Evolutionary conservation across 805 yeast genomes (phyloP), one percentile per base, ranked within the genome.

Genomic region (Zygotorulaspora sp.): DNA sequence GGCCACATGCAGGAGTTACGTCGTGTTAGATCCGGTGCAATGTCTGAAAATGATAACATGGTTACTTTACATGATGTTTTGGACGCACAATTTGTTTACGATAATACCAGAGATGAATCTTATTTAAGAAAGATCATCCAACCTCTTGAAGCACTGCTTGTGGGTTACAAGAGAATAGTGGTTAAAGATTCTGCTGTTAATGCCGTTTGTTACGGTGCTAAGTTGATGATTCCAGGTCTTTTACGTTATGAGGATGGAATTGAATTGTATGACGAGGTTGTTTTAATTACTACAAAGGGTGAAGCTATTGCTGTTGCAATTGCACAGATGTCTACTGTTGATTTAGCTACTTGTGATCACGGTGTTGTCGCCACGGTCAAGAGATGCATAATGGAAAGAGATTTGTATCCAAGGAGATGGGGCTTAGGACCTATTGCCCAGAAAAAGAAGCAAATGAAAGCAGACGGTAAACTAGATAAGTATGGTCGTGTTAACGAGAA

Each of bases 1-100:
- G 98, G 97, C 53, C 98, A 92, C 72, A 92, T 92, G 98, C 98
- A 92, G 77, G 98, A 92, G 71, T 81, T 92, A 58, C 87, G 98
- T 72, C 89, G 98, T 75, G 98, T 92, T 48, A 81, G 98, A 71
- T 85, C 96, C 33, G 98, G 98, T 64, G 97, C 97, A 42, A 63
- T 92, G 61, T 74, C 80, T 57, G 98, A 92, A 70, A 75, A 72
- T 56, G 97, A 92, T 61, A 81, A 83, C 66, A 70, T 92, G 72
- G 96, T 92, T 43, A 89, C 98, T 45, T 75, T 92, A 60, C 98
- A 92, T 69, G 98, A 92, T 69, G 92, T 92, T 37, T 72, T 92
- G 67, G 98, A 92, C 65, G 98, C 98, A 41, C 98, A 92, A 72
- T 92, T 95, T 87, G 79, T 83, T 49, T 92, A 87, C 61, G 98